These are phyloP conservation scores for Zopfia rhizophila DNA, from an alignment of 2,329 filamentous ascomycete species.

Conservation along the genomic window DNA sequence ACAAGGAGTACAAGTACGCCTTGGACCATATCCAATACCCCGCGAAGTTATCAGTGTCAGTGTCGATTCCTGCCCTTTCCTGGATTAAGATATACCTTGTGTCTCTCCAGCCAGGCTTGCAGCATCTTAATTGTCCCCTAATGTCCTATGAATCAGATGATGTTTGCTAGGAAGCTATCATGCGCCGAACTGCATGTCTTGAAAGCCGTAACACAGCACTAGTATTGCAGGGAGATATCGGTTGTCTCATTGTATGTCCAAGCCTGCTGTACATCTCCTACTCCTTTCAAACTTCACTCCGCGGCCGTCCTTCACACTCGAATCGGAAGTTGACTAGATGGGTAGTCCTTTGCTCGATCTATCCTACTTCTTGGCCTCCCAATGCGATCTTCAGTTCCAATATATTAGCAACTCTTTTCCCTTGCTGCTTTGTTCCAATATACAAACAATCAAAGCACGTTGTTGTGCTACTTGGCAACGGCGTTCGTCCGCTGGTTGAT, in stretches of 20 bases:
- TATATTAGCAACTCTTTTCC: no score
- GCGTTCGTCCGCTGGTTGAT: not conserved
- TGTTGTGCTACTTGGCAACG: slow-evolving; percentile 13
- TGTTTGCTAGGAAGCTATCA: slow-evolving; percentile 6
- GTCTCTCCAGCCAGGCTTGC: slow-evolving; percentile 2
- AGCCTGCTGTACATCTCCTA: slow-evolving; percentile 34
- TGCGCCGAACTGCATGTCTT: slow-evolving; percentile 31
- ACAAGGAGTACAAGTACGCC: slow-evolving; percentile 19
- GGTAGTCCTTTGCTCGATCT: no score
- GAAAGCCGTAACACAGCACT: slow-evolving; percentile 37
- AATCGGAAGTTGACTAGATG: no score
- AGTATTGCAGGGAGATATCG: slow-evolving; percentile 23
- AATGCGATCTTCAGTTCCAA: no score
- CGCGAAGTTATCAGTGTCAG: slow-evolving; percentile 20
- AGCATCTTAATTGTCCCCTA: not conserved
- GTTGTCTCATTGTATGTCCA: slow-evolving; percentile 17
- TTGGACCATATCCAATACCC: slow-evolving; percentile 22
- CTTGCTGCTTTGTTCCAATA: no score
- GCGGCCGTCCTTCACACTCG: no score
- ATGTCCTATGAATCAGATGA: slow-evolving; percentile 2
- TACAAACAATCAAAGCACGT: no score
- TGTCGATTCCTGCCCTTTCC: slow-evolving; percentile 12
- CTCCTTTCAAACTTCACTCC: no score
- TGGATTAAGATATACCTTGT: slow-evolving; percentile 11
- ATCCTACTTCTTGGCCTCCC: no score